These are phyloP conservation scores for Podaxis pistillaris DNA, from an alignment of 768 basidiomycete species.

Conservation along the genomic window DNA sequence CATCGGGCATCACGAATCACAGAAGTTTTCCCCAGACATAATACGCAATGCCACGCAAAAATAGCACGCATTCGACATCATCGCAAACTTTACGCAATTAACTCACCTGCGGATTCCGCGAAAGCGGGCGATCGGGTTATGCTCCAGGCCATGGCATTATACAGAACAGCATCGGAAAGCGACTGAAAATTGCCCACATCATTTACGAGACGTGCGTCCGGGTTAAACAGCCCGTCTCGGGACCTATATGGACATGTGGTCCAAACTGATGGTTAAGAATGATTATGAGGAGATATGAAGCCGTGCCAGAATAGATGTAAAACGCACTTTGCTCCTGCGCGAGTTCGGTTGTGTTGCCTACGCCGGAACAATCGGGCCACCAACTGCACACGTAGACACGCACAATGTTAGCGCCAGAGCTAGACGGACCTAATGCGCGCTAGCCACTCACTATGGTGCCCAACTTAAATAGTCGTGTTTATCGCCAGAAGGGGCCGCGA, in stretches of 20 bases:
- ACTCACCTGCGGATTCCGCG: conserved; percentile 40
- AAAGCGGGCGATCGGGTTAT: conserved; percentile 37
- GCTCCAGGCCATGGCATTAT: conserved; percentile 57
- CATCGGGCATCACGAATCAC: not conserved
- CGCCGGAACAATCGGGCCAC: conserved; percentile 63
- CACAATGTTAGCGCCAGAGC: not conserved
- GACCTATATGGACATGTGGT: conserved; percentile 52
- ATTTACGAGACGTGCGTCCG: conserved; percentile 56
- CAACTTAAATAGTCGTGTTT: conserved; percentile 68
- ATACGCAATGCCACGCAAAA: not conserved
- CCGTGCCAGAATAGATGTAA: not conserved
- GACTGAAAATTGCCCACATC: conserved; percentile 53
- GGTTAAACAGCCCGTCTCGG: conserved; percentile 64
- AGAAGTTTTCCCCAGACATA: not conserved
- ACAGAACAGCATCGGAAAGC: conserved; percentile 59
- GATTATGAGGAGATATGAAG: not conserved
- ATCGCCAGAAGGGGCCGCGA: conserved; percentile 49
- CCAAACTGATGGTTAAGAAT: conserved; percentile 40
- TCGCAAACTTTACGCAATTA: not conserved
- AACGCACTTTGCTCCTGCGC: conserved; percentile 48
- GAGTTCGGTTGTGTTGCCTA: conserved; percentile 56
- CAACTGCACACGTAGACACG: conserved; percentile 31
- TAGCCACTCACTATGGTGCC: conserved; percentile 58
- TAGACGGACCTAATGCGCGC: not conserved
- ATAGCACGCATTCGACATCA: not conserved